phyloP scores from a whole-genome alignment of 2,329 filamentous ascomycete genomes.

The Monosporascus sp. region DNA sequence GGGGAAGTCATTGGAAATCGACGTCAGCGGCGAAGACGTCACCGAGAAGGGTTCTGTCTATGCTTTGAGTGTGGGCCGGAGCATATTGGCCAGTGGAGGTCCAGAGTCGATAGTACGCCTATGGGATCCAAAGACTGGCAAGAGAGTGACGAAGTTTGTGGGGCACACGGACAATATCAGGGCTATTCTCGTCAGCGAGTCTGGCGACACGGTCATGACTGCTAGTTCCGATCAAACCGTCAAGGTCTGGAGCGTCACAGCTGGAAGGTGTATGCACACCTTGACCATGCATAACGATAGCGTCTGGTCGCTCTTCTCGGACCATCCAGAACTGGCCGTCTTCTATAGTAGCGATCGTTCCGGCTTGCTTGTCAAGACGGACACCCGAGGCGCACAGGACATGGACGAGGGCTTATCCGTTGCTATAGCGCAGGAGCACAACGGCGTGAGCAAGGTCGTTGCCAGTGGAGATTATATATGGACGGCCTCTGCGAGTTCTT shows the following conservation, averaged over 20 bases:
- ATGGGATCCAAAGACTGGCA: conserved; percentile 86
- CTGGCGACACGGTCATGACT: conserved; percentile 87
- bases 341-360: conserved; percentile 96
- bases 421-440: conserved; percentile 88
- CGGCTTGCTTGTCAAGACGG: conserved; percentile 92
- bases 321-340: conserved; percentile 76
- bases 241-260: conserved; percentile 96
- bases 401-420: conserved; percentile 86
- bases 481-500: conserved; percentile 86
- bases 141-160: conserved; percentile 91
- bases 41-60: conserved; percentile 93
- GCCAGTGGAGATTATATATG: conserved; percentile 74
- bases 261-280: conserved; percentile 94
- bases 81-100: conserved; percentile 83
- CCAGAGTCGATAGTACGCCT: conserved; percentile 90
- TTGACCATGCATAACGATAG: conserved; percentile 99
- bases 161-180: conserved; percentile 94
- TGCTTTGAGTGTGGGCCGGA: conserved; percentile 74
- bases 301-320: conserved; percentile 92
- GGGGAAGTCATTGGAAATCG: conserved; percentile 82
- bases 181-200: conserved; percentile 82
- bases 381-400: conserved; percentile 67
- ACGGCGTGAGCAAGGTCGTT: conserved; percentile 66
- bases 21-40: conserved; percentile 76
- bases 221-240: conserved; percentile 95